Base-by-base conservation (phyloP, 805 yeast genomes). In the Lachancea sp. region DNA sequence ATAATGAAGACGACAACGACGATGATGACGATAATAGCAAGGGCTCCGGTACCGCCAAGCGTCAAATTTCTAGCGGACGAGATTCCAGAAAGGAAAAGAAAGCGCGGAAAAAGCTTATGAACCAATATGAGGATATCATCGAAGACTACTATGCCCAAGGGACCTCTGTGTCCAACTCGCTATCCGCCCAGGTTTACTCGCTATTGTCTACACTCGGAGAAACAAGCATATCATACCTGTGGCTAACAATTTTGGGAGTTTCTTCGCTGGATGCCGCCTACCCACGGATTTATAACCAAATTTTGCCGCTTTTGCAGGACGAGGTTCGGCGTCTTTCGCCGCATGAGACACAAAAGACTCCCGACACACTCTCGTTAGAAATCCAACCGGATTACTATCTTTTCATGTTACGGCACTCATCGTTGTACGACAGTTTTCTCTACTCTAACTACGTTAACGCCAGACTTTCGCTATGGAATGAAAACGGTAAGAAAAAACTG, bases 381-480 rank as follows among this genome's bases (percentile, higher is more conserved):
- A 69, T 87, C 15, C 96, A 87, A 56, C 77, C 82, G 20, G 99
- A 95, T 63, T 93, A 85, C 63, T 80, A 88, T 48, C 68, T 93
- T 37, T 93, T 90, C 59, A 66, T 95, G 34, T 70, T 93, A 38
- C 80, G 97, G 38, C 97, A 91, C 62, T 90, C 98, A 87, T 84
- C 95, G 10, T 68, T 93, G 15, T 91, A 93, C 66, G 95, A 91
- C 53, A 75, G 96, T 49, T 88, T 95, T 64, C 78, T 79, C 58
- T 93, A 90, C 60, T 87, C 96, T n/a, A 82, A 88, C 49, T 91
- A 82, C 57, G 89, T 91, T 29, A 87, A 90, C 57, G 85, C 98
- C 11, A 86, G 89, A 60, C 68, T 93, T 46, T 80, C 80, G 46
- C 68, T 93, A 32, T 93, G 96, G 93, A 83, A 90, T 27, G 96